Conservation (phyloP, 2,329 filamentous ascomycete genomes). For the Pyricularia sp. region DNA sequence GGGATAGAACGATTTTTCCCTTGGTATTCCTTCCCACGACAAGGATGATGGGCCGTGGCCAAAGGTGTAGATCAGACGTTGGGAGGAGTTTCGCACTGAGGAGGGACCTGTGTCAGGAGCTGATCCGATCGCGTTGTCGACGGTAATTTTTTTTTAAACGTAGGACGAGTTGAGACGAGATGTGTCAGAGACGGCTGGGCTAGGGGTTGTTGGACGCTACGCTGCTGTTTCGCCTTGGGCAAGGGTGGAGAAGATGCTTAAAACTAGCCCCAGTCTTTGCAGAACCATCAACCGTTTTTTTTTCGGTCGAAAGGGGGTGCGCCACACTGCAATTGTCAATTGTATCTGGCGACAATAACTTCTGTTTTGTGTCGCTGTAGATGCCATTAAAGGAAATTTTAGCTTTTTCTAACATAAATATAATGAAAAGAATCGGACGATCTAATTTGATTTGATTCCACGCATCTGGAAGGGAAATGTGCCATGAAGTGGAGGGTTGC, state of each 20-base stretch:
- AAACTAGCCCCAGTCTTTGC: not conserved
- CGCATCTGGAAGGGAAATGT: not conserved
- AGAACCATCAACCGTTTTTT: not conserved
- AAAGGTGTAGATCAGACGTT: slow-evolving; percentile 26
- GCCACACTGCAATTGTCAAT: not conserved
- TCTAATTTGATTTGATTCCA: not conserved
- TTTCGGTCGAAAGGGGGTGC: not conserved
- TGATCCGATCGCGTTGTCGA: slow-evolving; percentile 13
- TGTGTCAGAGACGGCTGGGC: slow-evolving; percentile 34
- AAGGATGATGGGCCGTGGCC: not conserved
- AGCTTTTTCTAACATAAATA: not conserved
- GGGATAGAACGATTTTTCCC: not conserved
- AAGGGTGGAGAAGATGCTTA: slow-evolving; percentile 16
- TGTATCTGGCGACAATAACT: not conserved
- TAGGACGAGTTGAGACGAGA: slow-evolving; percentile 30
- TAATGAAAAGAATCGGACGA: not conserved
- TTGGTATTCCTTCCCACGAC: not conserved
- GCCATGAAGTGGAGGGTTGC: not conserved
- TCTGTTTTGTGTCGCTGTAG: not conserved
- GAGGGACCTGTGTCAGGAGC: slow-evolving; percentile 26
- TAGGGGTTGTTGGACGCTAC: slow-evolving; percentile 22
- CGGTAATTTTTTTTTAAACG: not conserved
- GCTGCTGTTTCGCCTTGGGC: slow-evolving; percentile 26
- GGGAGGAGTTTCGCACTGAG: slow-evolving; percentile 33
- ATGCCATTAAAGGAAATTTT: not conserved